Evolutionary conservation across 345 rosid genomes (phyloP).

Genomic region (Pseudoturritis turrita): DNA sequence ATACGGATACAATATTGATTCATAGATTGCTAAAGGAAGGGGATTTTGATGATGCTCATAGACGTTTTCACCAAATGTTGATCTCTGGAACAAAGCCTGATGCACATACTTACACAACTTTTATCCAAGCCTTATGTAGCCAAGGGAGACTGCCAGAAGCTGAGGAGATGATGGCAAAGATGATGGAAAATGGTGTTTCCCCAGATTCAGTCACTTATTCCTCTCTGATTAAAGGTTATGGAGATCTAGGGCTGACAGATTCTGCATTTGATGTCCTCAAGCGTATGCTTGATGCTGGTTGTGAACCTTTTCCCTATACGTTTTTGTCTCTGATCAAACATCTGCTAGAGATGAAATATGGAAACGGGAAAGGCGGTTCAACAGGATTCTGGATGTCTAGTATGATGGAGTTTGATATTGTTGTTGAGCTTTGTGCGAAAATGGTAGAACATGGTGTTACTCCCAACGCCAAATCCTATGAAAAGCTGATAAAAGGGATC

Average conservation of each 20-base stretch:
- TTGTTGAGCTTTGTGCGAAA: slow-evolving; percentile 51
- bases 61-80: slow-evolving; percentile 48
- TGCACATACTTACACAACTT: slow-evolving; percentile 60
- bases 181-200: slow-evolving; percentile 53
- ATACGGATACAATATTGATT: slow-evolving; percentile 72
- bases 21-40: slow-evolving; percentile 54
- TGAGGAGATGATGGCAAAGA: slow-evolving; percentile 54
- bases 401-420: slow-evolving; percentile 49
- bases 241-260: slow-evolving; percentile 47
- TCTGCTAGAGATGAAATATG: slow-evolving; percentile 40
- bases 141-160: slow-evolving; percentile 64
- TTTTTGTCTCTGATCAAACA: slow-evolving; percentile 60
- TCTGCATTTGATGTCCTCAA: slow-evolving; percentile 73
- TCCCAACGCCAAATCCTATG: slow-evolving; percentile 55
- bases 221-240: slow-evolving; percentile 60
- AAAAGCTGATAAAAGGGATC: slow-evolving; percentile 59
- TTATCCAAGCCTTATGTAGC: slow-evolving; percentile 63
- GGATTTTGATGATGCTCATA: slow-evolving; percentile 53
- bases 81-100: slow-evolving; percentile 64
- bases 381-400: slow-evolving; percentile 31
- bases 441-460: slow-evolving; percentile 58
- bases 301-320: slow-evolving; percentile 72
- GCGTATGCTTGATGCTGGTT: slow-evolving; percentile 66
- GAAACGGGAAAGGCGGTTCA: slow-evolving; percentile 28
- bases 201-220: slow-evolving; percentile 71